Percentiles rank a stretch among this genome's conserved stretches.
phyloP scores from a whole-genome alignment of 169 alveolate genomes.

The Plasmodium cynomolgi region DNA sequence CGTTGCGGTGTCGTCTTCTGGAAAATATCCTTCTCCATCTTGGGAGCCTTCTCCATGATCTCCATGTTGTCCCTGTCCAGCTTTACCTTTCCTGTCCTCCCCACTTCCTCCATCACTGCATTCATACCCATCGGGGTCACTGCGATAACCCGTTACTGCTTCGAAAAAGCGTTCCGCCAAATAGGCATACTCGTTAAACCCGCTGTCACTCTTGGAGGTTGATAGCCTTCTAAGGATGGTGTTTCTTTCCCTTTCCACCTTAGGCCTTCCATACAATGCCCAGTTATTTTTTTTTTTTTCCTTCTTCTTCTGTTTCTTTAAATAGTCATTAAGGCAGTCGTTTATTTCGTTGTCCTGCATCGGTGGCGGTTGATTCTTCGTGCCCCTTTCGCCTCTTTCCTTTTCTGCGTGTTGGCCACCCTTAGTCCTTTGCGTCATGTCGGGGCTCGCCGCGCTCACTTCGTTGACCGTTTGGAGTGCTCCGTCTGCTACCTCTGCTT shows the following conservation, averaged over 20 bases:
- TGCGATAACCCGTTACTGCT: slow-evolving; percentile 48
- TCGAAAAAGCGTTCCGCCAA: slow-evolving; percentile 61
- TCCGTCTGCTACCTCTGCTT: neutral
- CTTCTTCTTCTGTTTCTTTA: slow-evolving; percentile 4
- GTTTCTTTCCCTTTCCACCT: slow-evolving; percentile 57
- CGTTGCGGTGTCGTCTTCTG: neutral
- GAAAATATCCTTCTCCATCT: neutral
- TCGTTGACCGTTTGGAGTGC: neutral
- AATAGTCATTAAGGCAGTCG: slow-evolving; percentile 43
- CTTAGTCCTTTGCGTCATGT: neutral
- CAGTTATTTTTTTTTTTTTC: slow-evolving; percentile 69
- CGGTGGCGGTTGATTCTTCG: neutral
- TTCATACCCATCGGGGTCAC: slow-evolving; percentile 38
- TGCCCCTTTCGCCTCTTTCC: slow-evolving; percentile 1
- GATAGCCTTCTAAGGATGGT: slow-evolving; percentile 28
- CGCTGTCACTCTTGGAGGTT: slow-evolving; percentile 53
- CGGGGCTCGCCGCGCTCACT: too few species aligned
- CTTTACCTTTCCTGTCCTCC: neutral
- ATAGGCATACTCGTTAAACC: slow-evolving; percentile 36
- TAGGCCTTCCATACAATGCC: slow-evolving; percentile 72
- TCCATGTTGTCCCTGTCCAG: neutral
- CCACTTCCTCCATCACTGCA: neutral
- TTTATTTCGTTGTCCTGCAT: neutral
- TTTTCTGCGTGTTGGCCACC: neutral
- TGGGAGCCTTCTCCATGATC: neutral